A percentile compares a stretch with the other conserved stretches of the same genome.
Conservation (phyloP, 306 rosid genomes). For the Cicer bijugum region DNA sequence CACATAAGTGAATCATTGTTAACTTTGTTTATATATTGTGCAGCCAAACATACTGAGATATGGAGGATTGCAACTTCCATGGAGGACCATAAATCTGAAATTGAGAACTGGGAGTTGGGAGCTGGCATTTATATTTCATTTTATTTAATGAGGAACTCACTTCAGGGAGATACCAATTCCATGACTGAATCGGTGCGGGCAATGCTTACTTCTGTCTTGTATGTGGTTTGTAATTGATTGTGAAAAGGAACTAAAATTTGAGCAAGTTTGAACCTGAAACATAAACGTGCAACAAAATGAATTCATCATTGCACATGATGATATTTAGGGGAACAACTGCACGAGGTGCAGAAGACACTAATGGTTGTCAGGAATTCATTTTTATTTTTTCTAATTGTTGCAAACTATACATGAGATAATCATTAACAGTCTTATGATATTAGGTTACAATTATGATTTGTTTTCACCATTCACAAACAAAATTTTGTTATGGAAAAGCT, state of each 20-base stretch:
- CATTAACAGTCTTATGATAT: slow-evolving; percentile 29
- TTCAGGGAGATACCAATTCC: slow-evolving; percentile 64
- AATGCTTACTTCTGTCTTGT: slow-evolving; percentile 18
- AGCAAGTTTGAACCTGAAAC: slow-evolving; percentile 34
- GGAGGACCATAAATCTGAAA: slow-evolving; percentile 93
- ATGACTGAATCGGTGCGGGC: slow-evolving; percentile 66
- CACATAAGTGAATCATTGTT: slow-evolving; percentile 28
- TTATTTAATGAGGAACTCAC: slow-evolving; percentile 73
- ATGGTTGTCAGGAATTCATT: slow-evolving; percentile 8
- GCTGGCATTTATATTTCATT: slow-evolving; percentile 91
- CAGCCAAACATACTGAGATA: slow-evolving; percentile 79
- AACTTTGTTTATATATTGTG: slow-evolving; percentile 42
- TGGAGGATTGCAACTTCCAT: slow-evolving; percentile 83
- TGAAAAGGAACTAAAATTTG: slow-evolving; percentile 29
- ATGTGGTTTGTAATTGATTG: slow-evolving; percentile 23
- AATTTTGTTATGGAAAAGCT: slow-evolving; percentile 32
- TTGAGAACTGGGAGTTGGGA: slow-evolving; percentile 97
- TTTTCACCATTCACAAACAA: slow-evolving; percentile 1
- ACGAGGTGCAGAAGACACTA: slow-evolving; percentile 26
- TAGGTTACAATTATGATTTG: not conserved
- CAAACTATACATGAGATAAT: slow-evolving; percentile 19
- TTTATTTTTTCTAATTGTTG: not conserved
- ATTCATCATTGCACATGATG: slow-evolving; percentile 27
- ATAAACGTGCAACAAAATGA: slow-evolving; percentile 15
- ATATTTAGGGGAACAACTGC: slow-evolving; percentile 28